A percentile compares a stretch with the other conserved stretches of the same genome.
phyloP scores from a whole-genome alignment of 2,329 filamentous ascomycete species.

The Diaporthe eres region DNA sequence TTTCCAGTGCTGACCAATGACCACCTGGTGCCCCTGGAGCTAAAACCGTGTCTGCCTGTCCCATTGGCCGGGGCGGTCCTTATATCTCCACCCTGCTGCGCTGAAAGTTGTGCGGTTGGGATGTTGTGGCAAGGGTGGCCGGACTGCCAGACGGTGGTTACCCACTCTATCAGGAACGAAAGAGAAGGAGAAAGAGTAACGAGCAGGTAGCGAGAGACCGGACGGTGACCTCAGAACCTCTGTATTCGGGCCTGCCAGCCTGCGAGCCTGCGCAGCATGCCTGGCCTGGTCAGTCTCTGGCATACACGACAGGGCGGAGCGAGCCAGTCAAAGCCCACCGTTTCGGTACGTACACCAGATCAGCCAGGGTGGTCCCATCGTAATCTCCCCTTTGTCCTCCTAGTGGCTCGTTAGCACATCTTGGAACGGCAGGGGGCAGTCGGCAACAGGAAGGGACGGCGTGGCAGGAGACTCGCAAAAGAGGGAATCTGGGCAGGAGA shows the following conservation, averaged over 20 bases:
- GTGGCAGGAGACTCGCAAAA: constrained; percentile 20
- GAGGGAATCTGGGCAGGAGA: constrained; percentile 3
- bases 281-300: constrained; percentile 2
- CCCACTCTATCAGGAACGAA: constrained; percentile 34
- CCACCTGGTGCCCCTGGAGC: constrained; percentile 16
- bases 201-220: background rate
- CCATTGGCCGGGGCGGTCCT: constrained; percentile 1
- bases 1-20: constrained; percentile 28
- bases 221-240: constrained; percentile 19
- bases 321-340: constrained; percentile 33
- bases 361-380: constrained; percentile 36
- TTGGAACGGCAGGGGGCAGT: constrained; percentile 34
- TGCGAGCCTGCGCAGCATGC: background rate
- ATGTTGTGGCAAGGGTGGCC: constrained; percentile 24
- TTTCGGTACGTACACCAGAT: constrained; percentile 39
- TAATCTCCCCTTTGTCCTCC: constrained; percentile 39
- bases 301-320: constrained; percentile 14
- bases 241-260: background rate
- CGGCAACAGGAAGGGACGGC: constrained; percentile 30
- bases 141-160: background rate
- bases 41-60: background rate
- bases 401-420: constrained; percentile 36
- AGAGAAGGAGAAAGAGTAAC: background rate
- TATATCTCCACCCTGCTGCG: background rate
- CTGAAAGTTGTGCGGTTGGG: constrained; percentile 16